Percentiles rank a stretch among this genome's conserved stretches.
These are phyloP conservation scores for Pelagophyceae sp. DNA, from an alignment of 352 stramenopile genomes.

Conservation along the genomic window DNA sequence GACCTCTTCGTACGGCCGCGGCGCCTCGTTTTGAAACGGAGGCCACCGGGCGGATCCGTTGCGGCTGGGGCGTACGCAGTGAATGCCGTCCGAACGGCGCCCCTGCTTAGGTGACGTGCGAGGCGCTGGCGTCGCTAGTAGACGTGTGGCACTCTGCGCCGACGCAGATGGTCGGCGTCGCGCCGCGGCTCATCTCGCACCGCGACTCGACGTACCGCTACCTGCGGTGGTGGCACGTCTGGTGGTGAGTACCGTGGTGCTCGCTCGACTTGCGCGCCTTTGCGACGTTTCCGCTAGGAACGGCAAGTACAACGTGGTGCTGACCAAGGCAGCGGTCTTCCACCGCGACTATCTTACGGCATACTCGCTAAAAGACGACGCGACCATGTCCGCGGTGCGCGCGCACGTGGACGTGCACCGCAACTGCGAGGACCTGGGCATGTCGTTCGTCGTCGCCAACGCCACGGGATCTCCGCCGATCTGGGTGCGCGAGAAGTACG, in stretches of 20 bases:
- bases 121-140: conserved; percentile 23
- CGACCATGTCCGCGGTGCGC: conserved; percentile 26
- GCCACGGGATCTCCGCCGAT: conserved; percentile 25
- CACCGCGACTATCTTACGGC: conserved; percentile 35
- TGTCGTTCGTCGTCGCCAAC: conserved; percentile 34
- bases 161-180: conserved; percentile 38
- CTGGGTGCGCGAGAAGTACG: conserved; percentile 13
- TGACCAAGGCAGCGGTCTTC: conserved; percentile 43
- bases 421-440: conserved; percentile 45
- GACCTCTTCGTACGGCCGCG: conserved; percentile 36
- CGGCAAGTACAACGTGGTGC: conserved; percentile 36
- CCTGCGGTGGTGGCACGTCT: conserved; percentile 34
- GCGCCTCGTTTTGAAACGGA: too few relatives aligned
- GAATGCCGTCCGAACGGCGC: not conserved
- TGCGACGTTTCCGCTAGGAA: too few relatives aligned
- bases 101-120: not conserved
- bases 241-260: conserved; percentile 22
- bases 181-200: conserved; percentile 25
- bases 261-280: too few relatives aligned
- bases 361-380: conserved; percentile 23
- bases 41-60: too few relatives aligned
- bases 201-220: conserved; percentile 24
- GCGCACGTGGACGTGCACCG: conserved; percentile 35
- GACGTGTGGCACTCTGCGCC: conserved; percentile 33
- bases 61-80: too few relatives aligned